Percentiles rank a stretch among this genome's conserved stretches.
These are phyloP conservation scores for Eucalyptus pauciflora DNA, from an alignment of 345 rosid species.

Conservation along the genomic window DNA sequence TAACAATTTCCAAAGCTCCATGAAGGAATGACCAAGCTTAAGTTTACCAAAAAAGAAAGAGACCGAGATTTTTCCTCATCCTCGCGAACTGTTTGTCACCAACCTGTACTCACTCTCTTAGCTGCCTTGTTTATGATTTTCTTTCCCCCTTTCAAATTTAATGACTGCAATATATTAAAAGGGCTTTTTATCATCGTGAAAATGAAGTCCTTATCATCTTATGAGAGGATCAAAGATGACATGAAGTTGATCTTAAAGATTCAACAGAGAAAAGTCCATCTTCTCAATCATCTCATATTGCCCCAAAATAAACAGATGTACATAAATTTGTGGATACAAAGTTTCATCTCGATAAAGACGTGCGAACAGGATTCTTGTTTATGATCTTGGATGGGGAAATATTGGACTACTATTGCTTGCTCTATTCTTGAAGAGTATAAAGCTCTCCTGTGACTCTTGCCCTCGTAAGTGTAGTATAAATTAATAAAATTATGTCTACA, in stretches of 20 bases:
- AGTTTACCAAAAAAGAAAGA: not conserved
- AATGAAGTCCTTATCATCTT: not conserved
- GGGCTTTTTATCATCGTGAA: not conserved
- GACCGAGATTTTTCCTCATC: not conserved
- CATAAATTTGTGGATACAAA: not conserved
- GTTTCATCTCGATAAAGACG: not conserved
- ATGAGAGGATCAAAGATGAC: not conserved
- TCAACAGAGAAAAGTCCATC: not conserved
- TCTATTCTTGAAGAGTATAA: not conserved
- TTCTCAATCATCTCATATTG: not conserved
- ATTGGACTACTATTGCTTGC: not conserved
- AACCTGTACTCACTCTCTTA: not conserved
- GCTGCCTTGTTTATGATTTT: not conserved
- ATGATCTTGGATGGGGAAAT: not conserved
- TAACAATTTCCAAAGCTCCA: not conserved
- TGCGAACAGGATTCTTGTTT: not conserved
- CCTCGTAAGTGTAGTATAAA: not conserved
- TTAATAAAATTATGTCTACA: not conserved
- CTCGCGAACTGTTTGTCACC: not conserved
- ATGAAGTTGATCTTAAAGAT: not conserved
- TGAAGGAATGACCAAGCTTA: not conserved
- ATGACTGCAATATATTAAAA: not conserved
- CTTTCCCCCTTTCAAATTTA: not conserved
- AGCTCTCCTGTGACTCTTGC: not conserved
- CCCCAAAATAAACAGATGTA: not conserved